Percentiles rank a stretch among this genome's conserved stretches.
phyloP scores from a whole-genome alignment of 352 stramenopile species.

The Phytophthora pisi region DNA sequence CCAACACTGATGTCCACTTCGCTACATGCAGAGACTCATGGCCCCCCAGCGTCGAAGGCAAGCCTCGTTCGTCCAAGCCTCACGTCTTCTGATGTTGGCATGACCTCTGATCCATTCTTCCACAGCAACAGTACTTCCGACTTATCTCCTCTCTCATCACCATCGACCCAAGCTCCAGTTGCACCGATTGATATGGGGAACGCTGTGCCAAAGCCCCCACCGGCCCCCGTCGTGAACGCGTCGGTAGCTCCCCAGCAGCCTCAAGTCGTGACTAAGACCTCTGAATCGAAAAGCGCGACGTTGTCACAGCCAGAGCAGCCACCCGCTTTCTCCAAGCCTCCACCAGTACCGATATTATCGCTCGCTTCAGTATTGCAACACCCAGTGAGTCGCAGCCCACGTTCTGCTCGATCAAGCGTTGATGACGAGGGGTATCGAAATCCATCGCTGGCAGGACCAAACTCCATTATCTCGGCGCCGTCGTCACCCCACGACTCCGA shows the following conservation, averaged over 20 bases:
- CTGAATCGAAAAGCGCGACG: constrained; percentile 11
- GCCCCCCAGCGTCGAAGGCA: constrained; percentile 5
- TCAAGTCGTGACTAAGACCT: constrained; percentile 3
- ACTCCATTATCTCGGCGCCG: constrained; percentile 12
- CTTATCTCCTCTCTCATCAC: constrained; percentile 16
- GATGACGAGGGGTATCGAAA: constrained; percentile 24
- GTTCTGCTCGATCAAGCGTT: constrained; percentile 29
- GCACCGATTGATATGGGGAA: constrained; percentile 27
- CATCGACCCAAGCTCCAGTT: constrained; percentile 22
- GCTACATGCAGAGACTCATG: constrained; percentile 2
- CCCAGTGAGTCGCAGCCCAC: constrained; percentile 12
- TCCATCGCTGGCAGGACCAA: not conserved
- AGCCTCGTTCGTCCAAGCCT: constrained; percentile 12
- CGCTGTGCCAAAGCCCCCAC: constrained; percentile 7
- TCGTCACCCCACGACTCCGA: constrained; percentile 31
- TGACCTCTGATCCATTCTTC: constrained; percentile 1
- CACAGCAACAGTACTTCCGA: constrained; percentile 18
- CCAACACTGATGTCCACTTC: constrained; percentile 2
- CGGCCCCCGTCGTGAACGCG: constrained; percentile 5
- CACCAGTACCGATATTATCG: constrained; percentile 19
- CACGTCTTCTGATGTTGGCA: constrained; percentile 6
- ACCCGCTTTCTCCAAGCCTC: constrained; percentile 6
- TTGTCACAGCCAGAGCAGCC: constrained; percentile 4
- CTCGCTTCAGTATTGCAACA: constrained; percentile 22
- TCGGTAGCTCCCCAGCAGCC: constrained; percentile 4